phyloP scores from a whole-genome alignment of 768 basidiomycete genomes.

The Leccinum pellstonianum region DNA sequence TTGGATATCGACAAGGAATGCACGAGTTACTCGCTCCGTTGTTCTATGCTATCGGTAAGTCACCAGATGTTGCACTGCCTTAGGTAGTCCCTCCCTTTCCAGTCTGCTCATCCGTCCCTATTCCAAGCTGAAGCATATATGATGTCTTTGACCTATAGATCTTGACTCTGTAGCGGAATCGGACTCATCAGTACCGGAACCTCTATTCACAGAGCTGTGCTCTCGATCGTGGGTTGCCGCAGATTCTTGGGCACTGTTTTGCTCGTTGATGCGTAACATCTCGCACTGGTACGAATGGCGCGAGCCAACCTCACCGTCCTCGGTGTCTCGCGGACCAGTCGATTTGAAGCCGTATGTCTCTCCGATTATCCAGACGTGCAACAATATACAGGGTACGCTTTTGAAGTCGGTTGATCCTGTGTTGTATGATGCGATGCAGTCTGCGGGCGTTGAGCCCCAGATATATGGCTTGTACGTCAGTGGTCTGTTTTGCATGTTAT shows the following conservation, averaged over 20 bases:
- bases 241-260: constrained; percentile 86
- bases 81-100: constrained; percentile 12
- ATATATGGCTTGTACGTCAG: constrained; percentile 88
- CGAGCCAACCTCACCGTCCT: constrained; percentile 35
- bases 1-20: constrained; percentile 99
- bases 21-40: constrained; percentile 92
- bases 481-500: constrained; percentile 9
- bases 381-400: constrained; percentile 70
- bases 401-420: constrained; percentile 78
- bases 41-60: constrained; percentile 57
- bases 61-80: not conserved
- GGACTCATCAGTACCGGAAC: constrained; percentile 32
- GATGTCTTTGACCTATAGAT: constrained; percentile 45
- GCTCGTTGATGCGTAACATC: constrained; percentile 71
- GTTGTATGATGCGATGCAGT: constrained; percentile 72
- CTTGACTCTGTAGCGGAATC: constrained; percentile 65
- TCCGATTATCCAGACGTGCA: constrained; percentile 84
- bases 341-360: constrained; percentile 67
- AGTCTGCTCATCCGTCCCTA: constrained; percentile 13
- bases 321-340: constrained; percentile 39
- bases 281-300: constrained; percentile 82
- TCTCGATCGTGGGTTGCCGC: constrained; percentile 71
- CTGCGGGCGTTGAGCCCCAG: constrained; percentile 88
- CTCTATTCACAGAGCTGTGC: constrained; percentile 57
- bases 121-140: constrained; percentile 29